Evolutionary conservation across 345 rosid genomes (phyloP).

Genomic region (Schrenkiella parvula): DNA sequence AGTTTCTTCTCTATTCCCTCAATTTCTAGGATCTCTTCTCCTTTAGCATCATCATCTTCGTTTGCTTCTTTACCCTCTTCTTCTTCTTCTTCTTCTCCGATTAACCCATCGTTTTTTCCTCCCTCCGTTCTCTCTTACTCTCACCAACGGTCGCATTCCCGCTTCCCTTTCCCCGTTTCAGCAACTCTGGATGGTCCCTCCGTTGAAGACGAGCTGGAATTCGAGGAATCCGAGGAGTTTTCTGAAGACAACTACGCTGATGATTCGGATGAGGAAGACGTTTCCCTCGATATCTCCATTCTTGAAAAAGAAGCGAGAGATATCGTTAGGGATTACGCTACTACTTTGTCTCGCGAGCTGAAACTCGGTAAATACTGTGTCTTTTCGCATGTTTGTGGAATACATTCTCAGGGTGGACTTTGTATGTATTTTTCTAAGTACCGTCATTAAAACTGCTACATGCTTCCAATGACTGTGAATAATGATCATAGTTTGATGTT

Average conservation of each 20-base stretch:
- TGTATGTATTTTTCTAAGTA: neutral
- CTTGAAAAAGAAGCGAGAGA: slow-evolving; percentile 69
- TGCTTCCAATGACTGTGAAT: neutral
- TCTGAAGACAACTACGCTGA: slow-evolving; percentile 19
- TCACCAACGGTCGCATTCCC: slow-evolving; percentile 26
- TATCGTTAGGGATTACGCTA: slow-evolving; percentile 56
- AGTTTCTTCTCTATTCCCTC: slow-evolving; percentile 26
- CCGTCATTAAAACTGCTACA: neutral
- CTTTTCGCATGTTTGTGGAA: neutral
- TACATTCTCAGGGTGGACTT: neutral
- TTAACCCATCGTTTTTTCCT: neutral
- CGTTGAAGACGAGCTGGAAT: slow-evolving; percentile 19
- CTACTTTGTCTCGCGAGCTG: slow-evolving; percentile 60
- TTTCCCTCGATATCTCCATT: slow-evolving; percentile 45
- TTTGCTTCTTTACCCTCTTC: slow-evolving; percentile 25
- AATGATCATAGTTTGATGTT: neutral
- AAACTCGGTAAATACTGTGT: slow-evolving; percentile 44
- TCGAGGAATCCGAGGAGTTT: slow-evolving; percentile 30
- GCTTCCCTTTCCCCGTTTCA: slow-evolving; percentile 26
- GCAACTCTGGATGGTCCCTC: neutral
- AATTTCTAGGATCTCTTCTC: slow-evolving; percentile 14
- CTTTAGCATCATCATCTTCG: slow-evolving; percentile 5
- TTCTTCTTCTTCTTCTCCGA: slow-evolving; percentile 13
- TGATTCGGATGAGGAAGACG: slow-evolving; percentile 30
- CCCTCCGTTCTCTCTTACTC: slow-evolving; percentile 28